Evolutionary conservation across 1,284 basidiomycete species (phyloP).

Genomic region (Ganoderma sinense): DNA sequence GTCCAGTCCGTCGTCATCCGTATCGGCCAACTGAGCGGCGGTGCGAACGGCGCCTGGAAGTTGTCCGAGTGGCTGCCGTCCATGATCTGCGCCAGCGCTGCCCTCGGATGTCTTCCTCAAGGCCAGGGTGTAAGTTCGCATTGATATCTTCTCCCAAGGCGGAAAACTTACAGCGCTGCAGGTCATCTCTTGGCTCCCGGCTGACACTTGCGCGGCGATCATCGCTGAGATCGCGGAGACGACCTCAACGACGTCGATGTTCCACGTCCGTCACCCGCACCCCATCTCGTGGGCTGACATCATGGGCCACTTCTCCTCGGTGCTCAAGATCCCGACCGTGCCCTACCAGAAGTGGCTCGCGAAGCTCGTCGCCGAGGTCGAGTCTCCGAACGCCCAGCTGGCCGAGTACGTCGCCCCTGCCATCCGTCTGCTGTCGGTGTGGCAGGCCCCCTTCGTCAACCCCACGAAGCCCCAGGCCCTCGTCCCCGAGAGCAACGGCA

Average conservation of each 20-base stretch:
- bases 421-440: background rate
- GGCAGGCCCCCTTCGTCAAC: background rate
- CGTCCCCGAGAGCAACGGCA: constrained; percentile 4
- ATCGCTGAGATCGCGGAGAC: constrained; percentile 32
- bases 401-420: constrained; percentile 1
- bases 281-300: constrained; percentile 27
- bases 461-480: background rate
- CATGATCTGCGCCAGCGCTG: constrained; percentile 31
- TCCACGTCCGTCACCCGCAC: constrained; percentile 31
- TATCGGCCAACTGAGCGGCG: constrained; percentile 41
- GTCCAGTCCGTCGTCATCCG: constrained; percentile 37
- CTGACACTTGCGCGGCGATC: constrained; percentile 28
- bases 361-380: constrained; percentile 19
- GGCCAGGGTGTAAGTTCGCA: constrained; percentile 19
- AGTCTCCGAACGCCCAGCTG: constrained; percentile 2
- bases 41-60: constrained; percentile 39
- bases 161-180: background rate
- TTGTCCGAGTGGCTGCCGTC: constrained; percentile 40
- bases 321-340: constrained; percentile 21
- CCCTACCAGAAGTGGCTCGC: constrained; percentile 29
- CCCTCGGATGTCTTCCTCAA: constrained; percentile 20
- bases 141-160: background rate
- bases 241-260: constrained; percentile 16
- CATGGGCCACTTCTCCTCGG: constrained; percentile 17
- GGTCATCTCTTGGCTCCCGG: constrained; percentile 32